Percentiles rank a stretch among this genome's conserved stretches.
These are phyloP conservation scores for Entophlyctis luteolus DNA, from an alignment of 192 early-diverging fungal genomes.

Conservation along the genomic window DNA sequence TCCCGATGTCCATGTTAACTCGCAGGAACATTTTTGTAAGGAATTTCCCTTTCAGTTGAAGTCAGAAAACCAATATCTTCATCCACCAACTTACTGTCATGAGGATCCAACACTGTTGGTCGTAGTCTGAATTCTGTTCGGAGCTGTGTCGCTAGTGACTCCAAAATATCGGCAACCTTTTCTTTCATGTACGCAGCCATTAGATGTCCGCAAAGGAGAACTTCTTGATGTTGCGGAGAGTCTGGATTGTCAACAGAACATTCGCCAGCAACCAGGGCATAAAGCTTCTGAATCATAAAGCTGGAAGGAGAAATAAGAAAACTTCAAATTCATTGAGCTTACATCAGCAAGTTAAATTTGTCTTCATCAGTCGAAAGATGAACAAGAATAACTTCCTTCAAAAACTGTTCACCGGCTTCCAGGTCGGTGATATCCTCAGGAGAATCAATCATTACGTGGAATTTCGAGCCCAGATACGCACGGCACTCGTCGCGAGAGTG, in stretches of 20 bases:
- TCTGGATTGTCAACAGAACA: conserved; percentile 93
- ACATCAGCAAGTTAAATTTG: conserved; percentile 91
- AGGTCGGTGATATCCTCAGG: conserved; percentile 74
- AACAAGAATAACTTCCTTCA: conserved; percentile 78
- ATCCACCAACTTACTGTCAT: conserved; percentile 50
- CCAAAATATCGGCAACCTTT: conserved; percentile 80
- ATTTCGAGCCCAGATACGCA: conserved; percentile 84
- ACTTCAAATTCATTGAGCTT: conserved; percentile 21
- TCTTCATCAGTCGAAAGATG: conserved; percentile 76
- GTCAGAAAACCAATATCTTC: not conserved
- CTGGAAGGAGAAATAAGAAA: conserved; percentile 34
- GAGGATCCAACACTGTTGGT: conserved; percentile 68
- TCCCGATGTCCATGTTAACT: conserved; percentile 69
- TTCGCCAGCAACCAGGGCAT: conserved; percentile 86
- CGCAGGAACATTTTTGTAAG: conserved; percentile 61
- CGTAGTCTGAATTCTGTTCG: conserved; percentile 58
- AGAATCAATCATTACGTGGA: conserved; percentile 82
- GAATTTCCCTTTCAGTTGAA: conserved; percentile 56
- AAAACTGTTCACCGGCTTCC: conserved; percentile 75
- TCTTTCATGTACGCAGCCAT: conserved; percentile 51
- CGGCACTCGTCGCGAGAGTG: conserved; percentile 74
- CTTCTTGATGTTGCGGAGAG: conserved; percentile 92
- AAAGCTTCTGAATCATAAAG: conserved; percentile 96
- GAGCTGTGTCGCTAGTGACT: conserved; percentile 65
- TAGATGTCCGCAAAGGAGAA: conserved; percentile 86